Evolutionary conservation across 371 early-diverging fungal genomes (phyloP).

Genomic region (Rhizopus arrhizus): DNA sequence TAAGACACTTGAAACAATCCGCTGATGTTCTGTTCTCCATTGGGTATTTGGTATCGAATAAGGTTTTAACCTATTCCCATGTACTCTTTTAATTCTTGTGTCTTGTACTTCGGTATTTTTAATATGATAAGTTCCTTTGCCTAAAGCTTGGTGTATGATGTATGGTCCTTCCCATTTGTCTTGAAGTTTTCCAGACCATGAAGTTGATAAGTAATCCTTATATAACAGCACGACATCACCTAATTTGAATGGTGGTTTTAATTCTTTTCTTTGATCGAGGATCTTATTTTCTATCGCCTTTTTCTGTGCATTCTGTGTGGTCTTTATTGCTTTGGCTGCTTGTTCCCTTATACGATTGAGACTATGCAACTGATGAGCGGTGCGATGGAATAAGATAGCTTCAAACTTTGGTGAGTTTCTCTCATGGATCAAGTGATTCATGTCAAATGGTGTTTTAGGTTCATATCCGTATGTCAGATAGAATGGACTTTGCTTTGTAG

Average conservation of each 20-base stretch:
- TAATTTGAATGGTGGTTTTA: background rate
- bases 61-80: background rate
- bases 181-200: slow-evolving; percentile 2
- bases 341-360: too few species aligned
- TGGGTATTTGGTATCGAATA: background rate
- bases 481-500: slow-evolving; percentile 6
- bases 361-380: too few species aligned
- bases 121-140: background rate
- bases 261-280: background rate
- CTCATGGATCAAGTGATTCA: background rate
- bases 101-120: background rate
- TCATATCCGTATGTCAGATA: background rate
- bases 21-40: background rate
- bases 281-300: too few species aligned
- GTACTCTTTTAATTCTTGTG: background rate
- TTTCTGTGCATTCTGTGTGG: too few species aligned
- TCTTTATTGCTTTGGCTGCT: too few species aligned
- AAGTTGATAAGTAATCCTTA: slow-evolving; percentile 1
- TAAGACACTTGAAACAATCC: background rate
- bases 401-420: background rate
- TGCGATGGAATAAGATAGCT: too few species aligned
- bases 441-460: slow-evolving; percentile 2
- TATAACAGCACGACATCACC: background rate
- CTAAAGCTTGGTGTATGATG: background rate
- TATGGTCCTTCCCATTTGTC: slow-evolving; percentile 3